Base-by-base conservation (phyloP, 2,329 filamentous ascomycete genomes). In the Aureobasidium sp. region DNA sequence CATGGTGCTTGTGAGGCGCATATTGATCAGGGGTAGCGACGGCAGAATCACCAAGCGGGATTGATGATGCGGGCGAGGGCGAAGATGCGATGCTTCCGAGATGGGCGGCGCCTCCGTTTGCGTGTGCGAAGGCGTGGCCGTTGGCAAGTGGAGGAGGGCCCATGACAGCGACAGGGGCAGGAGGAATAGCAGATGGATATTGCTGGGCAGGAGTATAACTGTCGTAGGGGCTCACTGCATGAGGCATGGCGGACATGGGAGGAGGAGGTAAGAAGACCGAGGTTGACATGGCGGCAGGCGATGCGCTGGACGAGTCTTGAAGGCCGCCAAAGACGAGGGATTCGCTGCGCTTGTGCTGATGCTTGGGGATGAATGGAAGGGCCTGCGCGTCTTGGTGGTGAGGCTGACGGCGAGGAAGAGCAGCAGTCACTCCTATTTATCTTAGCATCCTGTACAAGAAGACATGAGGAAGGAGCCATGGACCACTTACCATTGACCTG, bases 281-380 rank as follows among this genome's bases (percentile, higher is more conserved):
- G 45, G 1, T 35, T 39, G 33, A 35, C 33, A 45, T 47, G 31
- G 15, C 27, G 9, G 57, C 71, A 7, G 70, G 71, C 1, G 74
- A 73, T 35, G 68, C 62, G n/a, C 67, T 70, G 7, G 72, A 70
- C 24, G 72, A 72, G 27, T 70, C 73, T 8, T 67, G 62, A 19
- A 67, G 67, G 31, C 69, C 70, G 35, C 70, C 69, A 62, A 74
- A 75, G 29, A 72, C 68, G 19, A 74, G 67, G 2, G 39, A 19
- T 11, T 61, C 60, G n/a, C 45, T 60, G 17, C 42, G 57, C n/a
- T 35, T 44, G 22, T 47, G 22, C 24, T 60, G 45, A 45, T 60
- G 57, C 35, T 42, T 49, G 45, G 57, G 44, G n/a, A 60, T 24
- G 37, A 60, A 60, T 40, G 57, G 57, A 29, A n/a, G 57, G 42